Evolutionary conservation across 164 flowering plant species (phyloP), one percentile per base, ranked within the genome.

Genomic region (Annona cherimola): DNA sequence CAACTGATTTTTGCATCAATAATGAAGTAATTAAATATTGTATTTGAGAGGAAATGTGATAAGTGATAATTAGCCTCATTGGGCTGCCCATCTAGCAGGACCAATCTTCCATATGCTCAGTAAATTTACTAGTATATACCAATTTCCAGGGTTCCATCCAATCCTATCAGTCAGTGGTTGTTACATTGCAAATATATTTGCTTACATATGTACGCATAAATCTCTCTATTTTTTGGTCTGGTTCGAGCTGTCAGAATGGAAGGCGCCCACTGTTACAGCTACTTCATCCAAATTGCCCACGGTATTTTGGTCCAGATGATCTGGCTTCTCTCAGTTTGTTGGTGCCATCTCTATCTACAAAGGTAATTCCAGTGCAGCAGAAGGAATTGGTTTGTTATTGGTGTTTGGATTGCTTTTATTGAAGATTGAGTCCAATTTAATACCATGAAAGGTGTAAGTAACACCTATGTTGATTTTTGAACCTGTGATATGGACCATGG

Each of bases 231-330:
- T n/a, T 57, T n/a, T 14, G 20, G 40, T 71, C 26, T 14, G 20
- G 40, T 71, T 73, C 55, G 54, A 41, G 62, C 68, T 71, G 77
- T 65, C 85, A 95, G 99, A 85, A 75, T 84, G 97, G 88, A 73
- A 93, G 92, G 77, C 90, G 87, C 45, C 82, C 83, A 5, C 42
- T 95, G 20, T 76, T 95, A 78, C 99, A 95, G 76, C 85, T 95
- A 67, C 97, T 95, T 71, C 90, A 87, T 85, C 99, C 99, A 63
- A 79, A 89, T 76, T 87, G 85, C 74, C 66, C 87, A 54, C 97
- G 92, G 65, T 95, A 90, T 84, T 75, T 90, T 74, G 86, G 82
- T 81, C 87, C 90, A 18, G 90, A 88, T 59, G 96, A 93, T 74
- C 77, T 88, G 72, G 82, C 84, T 61, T 79, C 87, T 71, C 77